phyloP scores from a whole-genome alignment of 768 basidiomycete genomes.

The Pulveroboletus sp. region DNA sequence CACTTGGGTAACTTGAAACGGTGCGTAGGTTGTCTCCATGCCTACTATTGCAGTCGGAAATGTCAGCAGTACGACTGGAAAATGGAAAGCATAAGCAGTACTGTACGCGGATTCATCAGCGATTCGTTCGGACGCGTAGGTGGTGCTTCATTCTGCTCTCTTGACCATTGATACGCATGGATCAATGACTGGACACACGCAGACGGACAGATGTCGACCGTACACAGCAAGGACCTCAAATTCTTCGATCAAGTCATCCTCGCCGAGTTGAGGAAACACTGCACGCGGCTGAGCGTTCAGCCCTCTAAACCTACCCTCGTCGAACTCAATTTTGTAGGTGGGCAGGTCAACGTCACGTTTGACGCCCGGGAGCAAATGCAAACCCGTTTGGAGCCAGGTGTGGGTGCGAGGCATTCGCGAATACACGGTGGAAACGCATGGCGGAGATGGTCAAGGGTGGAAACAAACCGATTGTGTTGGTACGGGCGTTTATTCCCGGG shows the following conservation, averaged over 20 bases:
- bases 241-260: constrained; percentile 27
- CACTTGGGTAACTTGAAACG: too few species aligned
- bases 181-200: not conserved
- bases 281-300: constrained; percentile 5
- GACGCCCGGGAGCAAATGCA: constrained; percentile 12
- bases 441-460: constrained; percentile 13
- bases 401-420: constrained; percentile 19
- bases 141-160: too few species aligned
- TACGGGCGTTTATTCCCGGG: constrained; percentile 26
- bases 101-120: constrained; percentile 18
- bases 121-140: constrained; percentile 18
- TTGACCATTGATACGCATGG: not conserved
- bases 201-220: constrained; percentile 23
- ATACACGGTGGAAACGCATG: constrained; percentile 23
- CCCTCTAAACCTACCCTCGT: constrained; percentile 20
- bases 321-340: constrained; percentile 22
- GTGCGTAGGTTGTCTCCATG: too few species aligned
- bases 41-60: constrained; percentile 24
- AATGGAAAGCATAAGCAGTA: constrained; percentile 27
- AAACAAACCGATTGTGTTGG: constrained; percentile 16
- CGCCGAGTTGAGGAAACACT: constrained; percentile 22
- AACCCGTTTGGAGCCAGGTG: constrained; percentile 26
- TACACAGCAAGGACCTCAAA: constrained; percentile 23
- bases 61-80: constrained; percentile 28
- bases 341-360: constrained; percentile 11